phyloP scores from a whole-genome alignment of 352 stramenopile species.

The Pythium monospermum region DNA sequence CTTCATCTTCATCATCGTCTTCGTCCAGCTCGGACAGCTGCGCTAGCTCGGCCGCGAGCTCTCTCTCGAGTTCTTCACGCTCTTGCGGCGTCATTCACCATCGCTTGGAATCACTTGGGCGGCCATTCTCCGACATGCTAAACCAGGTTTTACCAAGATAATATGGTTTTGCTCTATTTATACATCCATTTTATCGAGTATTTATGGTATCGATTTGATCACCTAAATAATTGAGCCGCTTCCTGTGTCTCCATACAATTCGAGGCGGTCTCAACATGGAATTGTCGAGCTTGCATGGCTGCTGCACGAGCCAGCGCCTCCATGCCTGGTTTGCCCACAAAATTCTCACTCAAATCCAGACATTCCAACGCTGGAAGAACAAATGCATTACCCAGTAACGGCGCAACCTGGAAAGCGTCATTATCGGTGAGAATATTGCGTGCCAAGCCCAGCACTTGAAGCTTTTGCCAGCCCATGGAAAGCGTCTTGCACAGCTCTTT shows the following conservation, averaged over 20 bases:
- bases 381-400: slow-evolving; percentile 23
- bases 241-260: slow-evolving; percentile 21
- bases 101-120: no score
- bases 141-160: no score
- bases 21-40: slow-evolving; percentile 1
- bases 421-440: slow-evolving; percentile 60
- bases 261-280: neutral
- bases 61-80: slow-evolving; percentile 34
- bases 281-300: neutral
- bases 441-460: slow-evolving; percentile 36
- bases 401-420: slow-evolving; percentile 38
- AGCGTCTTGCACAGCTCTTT: slow-evolving; percentile 31
- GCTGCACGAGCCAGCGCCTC: slow-evolving; percentile 30
- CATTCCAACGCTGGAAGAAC: slow-evolving; percentile 23
- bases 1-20: slow-evolving; percentile 20
- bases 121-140: no score
- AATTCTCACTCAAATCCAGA: slow-evolving; percentile 56
- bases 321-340: slow-evolving; percentile 60
- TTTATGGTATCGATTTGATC: neutral
- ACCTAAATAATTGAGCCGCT: slow-evolving; percentile 20
- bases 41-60: slow-evolving; percentile 32
- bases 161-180: slow-evolving; percentile 4
- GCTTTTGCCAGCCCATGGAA: slow-evolving; percentile 8
- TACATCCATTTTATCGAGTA: slow-evolving; percentile 5
- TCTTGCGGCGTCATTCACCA: slow-evolving; percentile 26